Conservation (phyloP, 352 stramenopile genomes). For the Peronospora destructor region DNA sequence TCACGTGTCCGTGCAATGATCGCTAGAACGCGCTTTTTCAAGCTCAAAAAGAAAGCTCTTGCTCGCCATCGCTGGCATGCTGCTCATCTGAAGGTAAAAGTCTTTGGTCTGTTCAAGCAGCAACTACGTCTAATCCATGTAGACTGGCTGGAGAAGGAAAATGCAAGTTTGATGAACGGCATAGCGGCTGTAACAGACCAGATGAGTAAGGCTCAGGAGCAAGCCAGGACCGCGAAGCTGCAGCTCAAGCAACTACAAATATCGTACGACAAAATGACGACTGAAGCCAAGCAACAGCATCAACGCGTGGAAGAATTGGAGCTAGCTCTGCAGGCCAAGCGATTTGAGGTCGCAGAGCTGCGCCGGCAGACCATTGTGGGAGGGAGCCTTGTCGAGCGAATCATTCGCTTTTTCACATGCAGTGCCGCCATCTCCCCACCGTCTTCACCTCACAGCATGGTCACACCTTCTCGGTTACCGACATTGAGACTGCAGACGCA, state of each 20-base stretch:
- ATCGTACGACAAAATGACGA: constrained; percentile 44
- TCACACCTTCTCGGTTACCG: constrained; percentile 23
- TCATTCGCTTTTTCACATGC: constrained; percentile 85
- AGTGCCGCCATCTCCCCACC: constrained; percentile 46
- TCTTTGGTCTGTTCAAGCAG: constrained; percentile 46
- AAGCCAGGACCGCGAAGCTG: constrained; percentile 37
- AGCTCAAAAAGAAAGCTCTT: constrained; percentile 58
- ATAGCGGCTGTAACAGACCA: constrained; percentile 38
- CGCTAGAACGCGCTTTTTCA: constrained; percentile 52
- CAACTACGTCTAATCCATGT: constrained; percentile 69
- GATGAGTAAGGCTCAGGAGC: constrained; percentile 34
- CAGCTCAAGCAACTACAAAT: constrained; percentile 54
- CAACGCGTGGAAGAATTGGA: constrained; percentile 57
- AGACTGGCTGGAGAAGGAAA: constrained; percentile 62
- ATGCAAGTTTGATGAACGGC: constrained; percentile 34
- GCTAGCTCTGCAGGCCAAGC: constrained; percentile 38
- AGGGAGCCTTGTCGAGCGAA: constrained; percentile 47
- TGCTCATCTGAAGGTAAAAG: constrained; percentile 57
- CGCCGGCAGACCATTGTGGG: constrained; percentile 28
- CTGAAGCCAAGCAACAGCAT: constrained; percentile 50
- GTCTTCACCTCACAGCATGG: constrained; percentile 34
- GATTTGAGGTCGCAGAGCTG: constrained; percentile 47
- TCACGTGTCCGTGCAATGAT: constrained; percentile 55
- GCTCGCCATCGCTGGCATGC: constrained; percentile 61
- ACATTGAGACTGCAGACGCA: constrained; percentile 28